Evolutionary conservation across 129 eudicot genomes (phyloP), one percentile per base, ranked within the genome.

Genomic region (Tagetes patula): DNA sequence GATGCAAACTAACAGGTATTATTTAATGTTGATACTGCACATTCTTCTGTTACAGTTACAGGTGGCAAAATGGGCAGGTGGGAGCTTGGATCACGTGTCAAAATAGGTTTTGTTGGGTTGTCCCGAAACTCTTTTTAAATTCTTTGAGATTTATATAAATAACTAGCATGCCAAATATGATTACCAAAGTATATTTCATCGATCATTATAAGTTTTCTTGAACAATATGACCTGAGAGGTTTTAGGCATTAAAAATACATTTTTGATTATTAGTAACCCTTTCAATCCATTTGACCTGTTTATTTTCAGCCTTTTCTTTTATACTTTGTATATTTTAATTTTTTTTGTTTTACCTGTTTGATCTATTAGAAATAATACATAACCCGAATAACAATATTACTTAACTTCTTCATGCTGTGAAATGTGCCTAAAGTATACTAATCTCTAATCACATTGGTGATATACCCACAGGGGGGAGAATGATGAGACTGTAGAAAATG

Each of bases 401-500:
- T 9, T 10, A 34, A 41, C 58, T 32, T 43, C 27, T 65, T 54
- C 33, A 38, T 36, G 74, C 10, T 41, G 67, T 46, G 34, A 67
- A 37, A 67, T 13, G 32, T 54, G 67, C 79, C 67, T 9, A 40
- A 75, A 53, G 27, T n/a, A 9, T 52, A 61, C 71, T 72, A 10
- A 55, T 68, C 13, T 65, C 38, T 41, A 45, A 66, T 72, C 65
- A 66, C 39, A 72, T 48, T 43, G 71, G 69, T 86, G 59, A 67
- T 65, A 4, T 36, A 36, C 70, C 73, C 63, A 49, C 91, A 91
- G 97, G 88, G n/a, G n/a, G n/a, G 77, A 87, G 79, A 40, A 75
- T 8, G 86, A 87, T 0, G 91, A 87, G 79, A 77, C 89, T 39
- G 79, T 84, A 47, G 66, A 73, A 42, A 82, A 54, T 77, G 79